Conservation (phyloP, 148 eudicot genomes). For the Chenopodium berlandieri region DNA sequence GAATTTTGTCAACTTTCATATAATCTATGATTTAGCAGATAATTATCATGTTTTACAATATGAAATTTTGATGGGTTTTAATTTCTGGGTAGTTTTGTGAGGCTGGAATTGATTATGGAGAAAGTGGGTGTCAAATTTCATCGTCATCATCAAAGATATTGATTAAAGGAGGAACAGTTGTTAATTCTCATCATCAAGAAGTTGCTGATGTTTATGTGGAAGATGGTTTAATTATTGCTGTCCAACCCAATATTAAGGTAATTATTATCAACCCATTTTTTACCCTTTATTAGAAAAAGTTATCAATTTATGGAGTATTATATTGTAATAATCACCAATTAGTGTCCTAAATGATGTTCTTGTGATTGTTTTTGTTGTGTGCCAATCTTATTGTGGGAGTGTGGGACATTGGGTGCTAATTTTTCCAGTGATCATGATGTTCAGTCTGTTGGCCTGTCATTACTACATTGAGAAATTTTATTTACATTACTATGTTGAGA, state of each 20-base stretch:
- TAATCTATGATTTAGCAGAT: background rate
- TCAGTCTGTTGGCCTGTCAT: background rate
- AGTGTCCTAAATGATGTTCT: background rate
- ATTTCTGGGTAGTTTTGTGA: constrained; percentile 57
- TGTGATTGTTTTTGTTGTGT: constrained; percentile 5
- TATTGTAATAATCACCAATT: background rate
- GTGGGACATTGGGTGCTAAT: background rate
- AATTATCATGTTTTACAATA: no score
- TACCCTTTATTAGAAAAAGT: background rate
- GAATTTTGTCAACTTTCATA: no score
- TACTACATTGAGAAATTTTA: background rate
- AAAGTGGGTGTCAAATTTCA: constrained; percentile 46
- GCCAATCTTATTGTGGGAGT: background rate
- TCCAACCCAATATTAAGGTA: constrained; percentile 70
- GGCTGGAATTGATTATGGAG: constrained; percentile 58
- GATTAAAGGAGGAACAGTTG: constrained; percentile 89
- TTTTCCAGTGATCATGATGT: background rate
- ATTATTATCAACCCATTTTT: background rate
- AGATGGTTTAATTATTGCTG: constrained; percentile 75
- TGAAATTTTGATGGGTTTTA: background rate
- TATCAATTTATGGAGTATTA: background rate
- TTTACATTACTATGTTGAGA: background rate
- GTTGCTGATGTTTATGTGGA: constrained; percentile 89
- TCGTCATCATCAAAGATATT: constrained; percentile 62
- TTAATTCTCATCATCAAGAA: constrained; percentile 82